phyloP scores from a whole-genome alignment of 2,329 filamentous ascomycete genomes.

The Colletotrichum truncatum region DNA sequence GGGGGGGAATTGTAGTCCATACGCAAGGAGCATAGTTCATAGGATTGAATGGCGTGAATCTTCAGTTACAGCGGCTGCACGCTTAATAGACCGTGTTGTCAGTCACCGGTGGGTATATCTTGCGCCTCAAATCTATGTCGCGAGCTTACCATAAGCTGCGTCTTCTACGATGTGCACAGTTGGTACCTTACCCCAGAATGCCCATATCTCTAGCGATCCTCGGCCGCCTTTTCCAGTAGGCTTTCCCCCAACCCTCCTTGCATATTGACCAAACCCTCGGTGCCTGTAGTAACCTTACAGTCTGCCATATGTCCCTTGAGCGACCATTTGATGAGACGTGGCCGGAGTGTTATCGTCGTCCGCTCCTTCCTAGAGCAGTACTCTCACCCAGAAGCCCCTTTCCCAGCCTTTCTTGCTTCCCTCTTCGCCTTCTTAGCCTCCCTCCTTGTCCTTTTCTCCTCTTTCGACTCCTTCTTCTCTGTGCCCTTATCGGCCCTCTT shows the following conservation, averaged over 20 bases:
- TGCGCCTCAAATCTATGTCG: not conserved
- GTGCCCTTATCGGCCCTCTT: conserved; percentile 39
- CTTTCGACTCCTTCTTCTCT: conserved; percentile 49
- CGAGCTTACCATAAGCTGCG: not conserved
- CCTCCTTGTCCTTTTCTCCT: conserved; percentile 48
- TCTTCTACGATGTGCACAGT: not conserved
- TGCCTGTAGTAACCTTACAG: no score
- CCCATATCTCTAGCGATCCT: no score
- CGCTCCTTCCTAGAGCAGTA: not conserved
- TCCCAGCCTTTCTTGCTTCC: conserved; percentile 26
- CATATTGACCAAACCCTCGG: no score
- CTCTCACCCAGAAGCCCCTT: conserved; percentile 10
- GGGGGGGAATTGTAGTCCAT: not conserved
- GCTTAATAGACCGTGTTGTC: not conserved
- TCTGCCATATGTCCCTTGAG: no score
- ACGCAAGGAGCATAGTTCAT: no score
- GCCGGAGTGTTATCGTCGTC: no score
- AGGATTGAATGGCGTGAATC: not conserved
- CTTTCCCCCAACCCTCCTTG: no score
- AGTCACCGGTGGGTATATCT: not conserved
- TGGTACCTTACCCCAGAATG: not conserved
- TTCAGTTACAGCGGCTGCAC: not conserved
- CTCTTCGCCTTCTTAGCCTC: conserved; percentile 41
- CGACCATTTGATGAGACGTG: no score
- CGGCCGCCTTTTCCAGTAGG: no score